Conservation (phyloP, 2,329 filamentous ascomycete genomes). For the Westerdykella aurantiaca region DNA sequence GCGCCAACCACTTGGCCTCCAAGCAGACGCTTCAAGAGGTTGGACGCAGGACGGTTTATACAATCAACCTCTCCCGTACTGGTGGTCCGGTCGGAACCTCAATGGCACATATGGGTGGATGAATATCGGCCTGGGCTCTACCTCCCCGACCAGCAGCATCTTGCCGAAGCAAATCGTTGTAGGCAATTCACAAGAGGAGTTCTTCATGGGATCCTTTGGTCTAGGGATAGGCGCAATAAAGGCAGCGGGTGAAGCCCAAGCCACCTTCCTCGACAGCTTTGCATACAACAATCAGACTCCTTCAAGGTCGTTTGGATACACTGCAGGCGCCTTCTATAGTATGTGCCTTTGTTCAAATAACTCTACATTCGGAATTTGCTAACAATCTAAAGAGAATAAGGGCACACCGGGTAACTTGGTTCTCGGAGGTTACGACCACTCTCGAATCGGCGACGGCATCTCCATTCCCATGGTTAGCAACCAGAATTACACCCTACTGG, state of each 20-base stretch:
- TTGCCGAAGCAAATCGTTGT: slow-evolving; percentile 17
- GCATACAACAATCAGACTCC: slow-evolving; percentile 10
- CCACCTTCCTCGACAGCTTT: slow-evolving; percentile 21
- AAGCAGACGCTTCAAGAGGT: slow-evolving; percentile 3
- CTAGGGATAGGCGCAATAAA: slow-evolving; percentile 13
- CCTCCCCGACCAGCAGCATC: slow-evolving; percentile 9
- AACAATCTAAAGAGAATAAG: slow-evolving; percentile 22
- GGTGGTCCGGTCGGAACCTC: slow-evolving; percentile 10
- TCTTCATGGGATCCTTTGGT: slow-evolving; percentile 30
- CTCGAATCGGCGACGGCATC: slow-evolving; percentile 20
- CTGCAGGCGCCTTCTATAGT: slow-evolving; percentile 33
- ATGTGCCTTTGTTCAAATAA: background rate
- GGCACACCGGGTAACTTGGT: slow-evolving; percentile 30
- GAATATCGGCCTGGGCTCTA: slow-evolving; percentile 24
- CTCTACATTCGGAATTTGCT: slow-evolving; percentile 3
- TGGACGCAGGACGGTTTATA: slow-evolving; percentile 16
- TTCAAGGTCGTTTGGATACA: slow-evolving; percentile 30
- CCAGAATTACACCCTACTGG: slow-evolving; percentile 18
- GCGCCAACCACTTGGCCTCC: slow-evolving; percentile 17
- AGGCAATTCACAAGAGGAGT: slow-evolving; percentile 13
- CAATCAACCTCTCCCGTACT: slow-evolving; percentile 15
- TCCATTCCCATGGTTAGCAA: slow-evolving; percentile 16
- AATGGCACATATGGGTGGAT: slow-evolving; percentile 14
- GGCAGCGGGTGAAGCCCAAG: slow-evolving; percentile 3
- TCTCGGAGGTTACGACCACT: slow-evolving; percentile 39